Evolutionary conservation across 257 asterid species (phyloP).

Genomic region (Capsicum pubescens): DNA sequence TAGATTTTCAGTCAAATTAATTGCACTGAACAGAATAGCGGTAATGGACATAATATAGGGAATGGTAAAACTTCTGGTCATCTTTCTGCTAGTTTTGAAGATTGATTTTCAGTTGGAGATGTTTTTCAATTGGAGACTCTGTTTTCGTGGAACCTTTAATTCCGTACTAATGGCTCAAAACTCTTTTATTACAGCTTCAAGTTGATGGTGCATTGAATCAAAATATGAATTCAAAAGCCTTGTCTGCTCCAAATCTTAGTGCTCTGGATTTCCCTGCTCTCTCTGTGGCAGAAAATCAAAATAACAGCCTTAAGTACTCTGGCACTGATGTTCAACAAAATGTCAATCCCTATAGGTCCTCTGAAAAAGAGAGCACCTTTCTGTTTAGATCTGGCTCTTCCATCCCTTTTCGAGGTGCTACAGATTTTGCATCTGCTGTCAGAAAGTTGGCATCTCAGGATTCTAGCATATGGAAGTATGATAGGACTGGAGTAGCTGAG

Average conservation of each 20-base stretch:
- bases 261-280: conserved; percentile 94
- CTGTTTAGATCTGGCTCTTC: conserved; percentile 62
- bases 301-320: conserved; percentile 52
- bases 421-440: conserved; percentile 82
- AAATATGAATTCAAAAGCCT: conserved; percentile 59
- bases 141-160: neutral
- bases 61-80: conserved; percentile 8
- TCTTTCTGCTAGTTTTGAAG: neutral
- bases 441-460: conserved; percentile 81
- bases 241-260: conserved; percentile 71
- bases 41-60: neutral
- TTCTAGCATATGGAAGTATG: conserved; percentile 74
- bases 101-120: neutral
- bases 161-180: neutral
- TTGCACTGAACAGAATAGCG: neutral
- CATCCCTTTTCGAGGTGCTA: conserved; percentile 62
- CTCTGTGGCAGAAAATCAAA: conserved; percentile 59
- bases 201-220: conserved; percentile 70
- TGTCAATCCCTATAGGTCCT: conserved; percentile 48
- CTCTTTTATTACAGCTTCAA: conserved; percentile 59
- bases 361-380: conserved; percentile 52
- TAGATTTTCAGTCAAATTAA: neutral
- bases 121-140: neutral
- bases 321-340: conserved; percentile 59
- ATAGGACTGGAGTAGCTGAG: conserved; percentile 60